Base-by-base conservation (phyloP, 768 basidiomycete species). In the Cyclocybe aegerita region DNA sequence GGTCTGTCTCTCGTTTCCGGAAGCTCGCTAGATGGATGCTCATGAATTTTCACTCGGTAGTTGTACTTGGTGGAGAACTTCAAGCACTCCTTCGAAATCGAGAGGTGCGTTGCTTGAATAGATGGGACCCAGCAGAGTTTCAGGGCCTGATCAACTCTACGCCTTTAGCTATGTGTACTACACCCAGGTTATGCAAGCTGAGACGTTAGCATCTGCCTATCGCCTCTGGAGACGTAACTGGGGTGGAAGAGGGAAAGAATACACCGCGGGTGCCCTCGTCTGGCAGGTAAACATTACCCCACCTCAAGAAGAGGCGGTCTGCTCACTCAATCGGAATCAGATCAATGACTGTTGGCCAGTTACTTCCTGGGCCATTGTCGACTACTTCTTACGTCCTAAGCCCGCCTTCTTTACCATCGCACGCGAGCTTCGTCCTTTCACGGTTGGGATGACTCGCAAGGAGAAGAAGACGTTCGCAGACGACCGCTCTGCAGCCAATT, bases 101-200 rank as follows among this genome's bases (percentile, higher is more conserved):
- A 93, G 61, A 90, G 88, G 88, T 17, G 55, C 10, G 8, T 33
- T 39, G 4, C 10, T 17, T n/a, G 5, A 7, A 14, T 11, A 5
- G n/a, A 11, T 34, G n/a, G 11, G 9, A 6, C 57, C 17, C 29
- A 17, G 35, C 15, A 16, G 29, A 4, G 32, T n/a, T 14, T 23
- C 30, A 15, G 35, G 34, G 23, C 39, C 39, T 45, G 31, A 31
- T 38, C n/a, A 12, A 38, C 9, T 31, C 10, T 6, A 40, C 38
- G 15, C 9, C 17, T 41, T 38, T 50, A 92, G 90, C 66, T 97
- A 95, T 69, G 80, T 91, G 10, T 98, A 93, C 69, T 93, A 90
- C 61, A 96, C 96, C 4, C 96, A 98, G 69, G 72, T 96, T 48
- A 95, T 98, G 91, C 96, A 98, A 69, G 90, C 94, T 3, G 95